Evolutionary conservation across 805 yeast species (phyloP).

Genomic region (Starmerella roubikii): DNA sequence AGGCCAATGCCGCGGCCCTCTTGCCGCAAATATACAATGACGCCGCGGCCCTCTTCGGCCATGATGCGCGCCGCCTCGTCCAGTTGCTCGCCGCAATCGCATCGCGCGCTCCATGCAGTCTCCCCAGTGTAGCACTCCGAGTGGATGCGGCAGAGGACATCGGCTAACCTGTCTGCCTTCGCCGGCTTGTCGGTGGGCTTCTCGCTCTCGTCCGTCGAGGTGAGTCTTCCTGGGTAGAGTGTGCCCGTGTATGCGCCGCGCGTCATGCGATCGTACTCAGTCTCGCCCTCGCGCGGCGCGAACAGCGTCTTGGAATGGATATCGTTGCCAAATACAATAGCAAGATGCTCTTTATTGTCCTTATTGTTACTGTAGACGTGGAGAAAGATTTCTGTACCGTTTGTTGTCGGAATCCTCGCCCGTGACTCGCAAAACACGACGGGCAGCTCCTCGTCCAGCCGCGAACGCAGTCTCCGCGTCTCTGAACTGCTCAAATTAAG

Average conservation of each 20-base stretch:
- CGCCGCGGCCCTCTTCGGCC: conserved; percentile 80
- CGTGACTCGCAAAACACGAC: conserved; percentile 76
- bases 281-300: conserved; percentile 47
- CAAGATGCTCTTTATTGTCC: conserved; percentile 88
- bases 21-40: conserved; percentile 88
- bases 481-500: background rate
- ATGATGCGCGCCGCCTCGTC: conserved; percentile 93
- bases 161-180: conserved; percentile 2
- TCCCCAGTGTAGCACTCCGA: conserved; percentile 98
- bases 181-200: background rate
- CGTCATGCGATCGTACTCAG: conserved; percentile 93
- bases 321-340: conserved; percentile 91
- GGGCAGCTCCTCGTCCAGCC: conserved; percentile 38
- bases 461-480: conserved; percentile 5
- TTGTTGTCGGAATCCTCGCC: conserved; percentile 92
- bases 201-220: conserved; percentile 8
- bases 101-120: conserved; percentile 97
- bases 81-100: conserved; percentile 98
- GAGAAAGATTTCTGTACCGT: conserved; percentile 84
- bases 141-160: conserved; percentile 68
- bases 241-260: conserved; percentile 94
- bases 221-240: conserved; percentile 65
- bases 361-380: conserved; percentile 77
- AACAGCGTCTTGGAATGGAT: conserved; percentile 67
- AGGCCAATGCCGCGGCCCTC: conserved; percentile 98